phyloP scores from a whole-genome alignment of 371 early-diverging fungal genomes.

The Lichtheimia corymbifera region DNA sequence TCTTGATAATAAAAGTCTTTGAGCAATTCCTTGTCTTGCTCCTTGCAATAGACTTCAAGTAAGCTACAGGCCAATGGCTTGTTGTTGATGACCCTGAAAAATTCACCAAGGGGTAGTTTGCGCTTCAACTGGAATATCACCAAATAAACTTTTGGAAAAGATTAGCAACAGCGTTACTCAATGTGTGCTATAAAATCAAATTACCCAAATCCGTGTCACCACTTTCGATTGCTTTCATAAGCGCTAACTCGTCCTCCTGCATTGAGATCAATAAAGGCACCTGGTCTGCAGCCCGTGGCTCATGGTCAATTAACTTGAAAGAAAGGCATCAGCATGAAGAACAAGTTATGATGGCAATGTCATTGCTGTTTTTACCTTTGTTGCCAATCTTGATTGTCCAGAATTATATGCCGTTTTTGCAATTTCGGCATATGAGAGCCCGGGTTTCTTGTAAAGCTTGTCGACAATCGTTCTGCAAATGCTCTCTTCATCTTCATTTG shows the following conservation, averaged over 20 bases:
- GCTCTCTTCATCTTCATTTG: conserved; percentile 85
- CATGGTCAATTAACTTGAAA: conserved; percentile 78
- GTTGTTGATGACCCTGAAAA: conserved; percentile 83
- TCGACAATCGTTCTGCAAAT: conserved; percentile 78
- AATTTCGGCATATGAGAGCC: conserved; percentile 87
- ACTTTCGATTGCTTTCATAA: conserved; percentile 90
- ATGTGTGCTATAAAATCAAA: background rate
- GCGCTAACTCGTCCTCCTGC: conserved; percentile 86
- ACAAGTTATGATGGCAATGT: background rate
- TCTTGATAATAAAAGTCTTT: conserved; percentile 95
- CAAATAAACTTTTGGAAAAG: conserved; percentile 72
- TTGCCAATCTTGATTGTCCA: conserved; percentile 88
- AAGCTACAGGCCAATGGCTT: conserved; percentile 82
- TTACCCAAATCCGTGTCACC: conserved; percentile 92
- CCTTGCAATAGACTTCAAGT: conserved; percentile 80
- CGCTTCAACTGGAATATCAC: conserved; percentile 88
- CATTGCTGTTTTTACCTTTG: conserved; percentile 55
- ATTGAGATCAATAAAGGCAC: conserved; percentile 93
- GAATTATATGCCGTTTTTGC: conserved; percentile 89
- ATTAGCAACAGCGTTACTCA: background rate
- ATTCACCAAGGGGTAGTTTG: conserved; percentile 82
- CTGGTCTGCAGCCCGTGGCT: conserved; percentile 92
- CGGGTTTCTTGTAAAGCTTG: conserved; percentile 72
- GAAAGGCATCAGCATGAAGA: background rate
- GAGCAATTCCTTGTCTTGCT: conserved; percentile 76